Percentiles rank a stretch among this genome's conserved stretches.
phyloP scores from a whole-genome alignment of 1,284 basidiomycete genomes.

The Exobasidium cylindrosporum region DNA sequence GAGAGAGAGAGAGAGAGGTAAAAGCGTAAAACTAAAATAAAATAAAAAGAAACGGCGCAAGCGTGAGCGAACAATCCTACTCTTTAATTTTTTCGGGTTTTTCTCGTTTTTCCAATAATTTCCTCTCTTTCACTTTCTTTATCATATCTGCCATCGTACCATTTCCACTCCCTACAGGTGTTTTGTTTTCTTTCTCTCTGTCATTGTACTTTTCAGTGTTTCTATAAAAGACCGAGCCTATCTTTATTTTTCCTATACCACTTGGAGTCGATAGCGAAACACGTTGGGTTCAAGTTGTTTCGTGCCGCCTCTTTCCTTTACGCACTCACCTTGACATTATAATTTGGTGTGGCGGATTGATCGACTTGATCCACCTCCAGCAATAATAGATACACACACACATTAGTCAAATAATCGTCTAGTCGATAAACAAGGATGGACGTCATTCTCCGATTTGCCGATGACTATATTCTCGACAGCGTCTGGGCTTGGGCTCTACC shows the following conservation, averaged over 20 bases:
- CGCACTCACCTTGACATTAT: no score
- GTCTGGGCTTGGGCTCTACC: slow-evolving; percentile 29
- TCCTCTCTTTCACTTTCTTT: neutral
- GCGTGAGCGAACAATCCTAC: no score
- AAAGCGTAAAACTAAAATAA: neutral
- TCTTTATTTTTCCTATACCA: neutral
- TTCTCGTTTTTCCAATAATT: neutral
- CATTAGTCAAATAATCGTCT: neutral
- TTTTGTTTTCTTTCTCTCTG: neutral
- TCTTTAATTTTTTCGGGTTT: no score
- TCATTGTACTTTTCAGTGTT: no score
- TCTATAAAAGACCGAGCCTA: no score
- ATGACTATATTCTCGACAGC: slow-evolving; percentile 34
- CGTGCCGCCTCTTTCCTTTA: neutral
- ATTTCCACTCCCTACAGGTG: no score
- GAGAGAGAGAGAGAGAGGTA: neutral
- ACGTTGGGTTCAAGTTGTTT: neutral
- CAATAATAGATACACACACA: neutral
- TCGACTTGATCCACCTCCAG: neutral
- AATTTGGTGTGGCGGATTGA: no score
- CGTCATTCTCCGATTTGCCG: slow-evolving; percentile 31
- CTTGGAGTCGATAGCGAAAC: neutral
- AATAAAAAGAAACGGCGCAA: neutral
- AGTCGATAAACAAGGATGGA: slow-evolving; percentile 24
- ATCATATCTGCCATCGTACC: neutral